Evolutionary conservation across 495 filamentous ascomycete genomes (phyloP).

Genomic region (Podospora pseudopauciseta): DNA sequence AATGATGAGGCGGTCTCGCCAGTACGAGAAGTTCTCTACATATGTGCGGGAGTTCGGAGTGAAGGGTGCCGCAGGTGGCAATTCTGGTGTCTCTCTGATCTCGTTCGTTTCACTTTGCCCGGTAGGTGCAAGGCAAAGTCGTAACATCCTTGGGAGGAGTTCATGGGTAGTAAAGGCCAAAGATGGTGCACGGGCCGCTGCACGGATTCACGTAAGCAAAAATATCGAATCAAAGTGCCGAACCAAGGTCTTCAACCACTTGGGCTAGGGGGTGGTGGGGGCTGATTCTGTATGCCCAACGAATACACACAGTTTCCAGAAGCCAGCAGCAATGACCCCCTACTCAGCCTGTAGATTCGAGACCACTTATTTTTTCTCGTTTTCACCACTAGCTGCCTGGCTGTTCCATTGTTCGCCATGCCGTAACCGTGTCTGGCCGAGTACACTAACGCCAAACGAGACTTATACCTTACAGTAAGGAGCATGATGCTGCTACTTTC

Average conservation of each 20-base stretch:
- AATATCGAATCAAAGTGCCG: too few species aligned
- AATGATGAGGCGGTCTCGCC: conserved; percentile 49
- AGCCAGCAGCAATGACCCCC: neutral
- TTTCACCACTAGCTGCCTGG: neutral
- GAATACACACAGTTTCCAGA: neutral
- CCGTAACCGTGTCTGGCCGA: neutral
- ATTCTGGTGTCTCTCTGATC: neutral
- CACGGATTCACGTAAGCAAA: too few species aligned
- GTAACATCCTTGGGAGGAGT: neutral
- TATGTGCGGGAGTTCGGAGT: neutral
- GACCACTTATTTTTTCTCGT: neutral
- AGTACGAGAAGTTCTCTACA: conserved; percentile 45
- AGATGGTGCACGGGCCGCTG: too few species aligned
- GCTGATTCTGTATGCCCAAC: neutral
- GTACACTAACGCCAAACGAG: neutral
- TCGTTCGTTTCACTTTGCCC: neutral
- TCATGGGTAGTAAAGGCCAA: neutral
- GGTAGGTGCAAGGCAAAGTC: neutral
- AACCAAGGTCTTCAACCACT: too few species aligned
- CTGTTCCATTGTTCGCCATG: neutral
- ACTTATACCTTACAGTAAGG: neutral
- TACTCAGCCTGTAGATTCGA: too few species aligned
- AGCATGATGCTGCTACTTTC: neutral
- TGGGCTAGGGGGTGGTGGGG: too few species aligned
- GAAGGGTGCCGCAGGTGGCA: neutral